Evolutionary conservation across 2,329 filamentous ascomycete genomes (phyloP).

Genomic region (Beauveria varroae): DNA sequence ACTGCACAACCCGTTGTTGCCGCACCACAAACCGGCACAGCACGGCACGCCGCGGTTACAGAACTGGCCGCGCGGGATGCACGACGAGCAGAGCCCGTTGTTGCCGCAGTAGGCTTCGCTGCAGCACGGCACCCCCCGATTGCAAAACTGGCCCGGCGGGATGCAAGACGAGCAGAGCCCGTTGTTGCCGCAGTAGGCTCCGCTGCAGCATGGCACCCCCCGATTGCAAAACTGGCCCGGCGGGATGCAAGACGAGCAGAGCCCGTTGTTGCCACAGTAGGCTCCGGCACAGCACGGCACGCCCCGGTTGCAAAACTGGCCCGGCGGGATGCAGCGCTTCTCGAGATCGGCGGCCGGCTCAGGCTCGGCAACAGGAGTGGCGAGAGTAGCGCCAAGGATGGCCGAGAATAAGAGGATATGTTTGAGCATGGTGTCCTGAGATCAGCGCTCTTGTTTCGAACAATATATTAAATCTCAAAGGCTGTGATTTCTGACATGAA

Average conservation of each 20-base stretch:
- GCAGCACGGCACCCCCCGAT: constrained; percentile 2
- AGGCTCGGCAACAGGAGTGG: neutral
- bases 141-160: neutral
- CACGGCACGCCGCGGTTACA: constrained; percentile 6
- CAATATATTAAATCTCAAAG: no score
- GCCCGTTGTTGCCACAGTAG: neutral
- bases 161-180: neutral
- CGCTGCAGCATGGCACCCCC: constrained; percentile 1
- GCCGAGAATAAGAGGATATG: neutral
- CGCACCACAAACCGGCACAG: neutral
- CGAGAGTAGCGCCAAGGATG: neutral
- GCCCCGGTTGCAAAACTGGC: constrained; percentile 8
- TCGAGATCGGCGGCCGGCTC: neutral
- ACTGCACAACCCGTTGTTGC: neutral
- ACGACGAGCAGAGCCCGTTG: neutral
- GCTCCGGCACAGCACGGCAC: neutral
- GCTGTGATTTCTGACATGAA: no score
- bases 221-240: constrained; percentile 1
- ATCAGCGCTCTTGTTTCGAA: neutral
- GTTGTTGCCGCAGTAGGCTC: neutral
- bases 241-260: neutral
- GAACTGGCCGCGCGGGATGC: neutral
- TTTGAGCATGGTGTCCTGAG: neutral
- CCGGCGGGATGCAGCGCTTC: neutral
- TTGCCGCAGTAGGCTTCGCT: neutral